Evolutionary conservation across 2,329 filamentous ascomycete species (phyloP), one percentile per base, ranked within the genome.

Genomic region (Gyromitra esculenta): DNA sequence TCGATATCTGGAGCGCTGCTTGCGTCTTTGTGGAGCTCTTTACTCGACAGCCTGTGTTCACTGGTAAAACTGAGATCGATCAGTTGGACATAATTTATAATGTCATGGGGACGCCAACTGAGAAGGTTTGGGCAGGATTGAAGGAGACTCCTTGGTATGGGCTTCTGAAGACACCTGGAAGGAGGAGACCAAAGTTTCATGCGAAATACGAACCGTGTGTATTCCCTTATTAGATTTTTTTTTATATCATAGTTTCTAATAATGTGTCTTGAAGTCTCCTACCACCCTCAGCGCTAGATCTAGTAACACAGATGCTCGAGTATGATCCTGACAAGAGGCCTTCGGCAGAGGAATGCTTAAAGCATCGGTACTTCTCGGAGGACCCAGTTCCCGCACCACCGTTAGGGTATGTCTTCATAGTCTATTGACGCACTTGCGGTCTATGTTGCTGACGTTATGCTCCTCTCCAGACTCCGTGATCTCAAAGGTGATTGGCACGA

Each of bases 101-200:
- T 65, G 87, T 97, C 3, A 87, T 99, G 59, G 96, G 96, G 63
- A 98, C 95, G 0, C 96, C 96, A 0, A 96, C 90, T 54, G 89
- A 89, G 72, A 86, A 87, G 43, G 92, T 96, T 39, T 99, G 96
- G 96, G 94, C 96, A 0, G 91, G 90, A 7, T 88, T 98, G 21
- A 87, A 91, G n/a, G 92, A 97, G 73, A 96, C 97, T 90, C 92
- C 95, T 9, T 99, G 96, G 96, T 98, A 97, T 82, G 93, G 97
- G 83, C 88, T 99, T 15, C 87, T 99, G 79, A 88, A 94, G 13
- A 77, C 73, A 1, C 89, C 88, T 0, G 90, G 92, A 79, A 90
- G 91, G 77, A 89, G 90, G 79, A 88, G 89, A 52, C 92, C 89
- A 77, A 87, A 91, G 0, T 97, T 99, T 82, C 90, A 90, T 43